Evolutionary conservation across 1,284 basidiomycete genomes (phyloP).

Genomic region (Papiliotrema flavescens): DNA sequence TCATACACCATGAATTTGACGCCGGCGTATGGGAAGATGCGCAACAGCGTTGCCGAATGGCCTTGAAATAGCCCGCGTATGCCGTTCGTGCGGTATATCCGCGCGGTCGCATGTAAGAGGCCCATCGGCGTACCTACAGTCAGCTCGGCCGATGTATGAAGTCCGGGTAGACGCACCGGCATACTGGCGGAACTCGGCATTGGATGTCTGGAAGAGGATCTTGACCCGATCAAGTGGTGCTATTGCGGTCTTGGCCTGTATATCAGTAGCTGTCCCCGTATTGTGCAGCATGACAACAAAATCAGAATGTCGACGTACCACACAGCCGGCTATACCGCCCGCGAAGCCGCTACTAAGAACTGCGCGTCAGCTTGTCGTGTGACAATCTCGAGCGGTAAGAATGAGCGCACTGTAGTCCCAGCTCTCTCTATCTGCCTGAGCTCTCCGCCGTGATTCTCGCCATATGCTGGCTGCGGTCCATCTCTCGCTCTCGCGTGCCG

Average conservation of each 20-base stretch:
- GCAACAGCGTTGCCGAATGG: slow-evolving; percentile 77
- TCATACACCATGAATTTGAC: slow-evolving; percentile 99
- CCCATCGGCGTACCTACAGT: slow-evolving; percentile 50
- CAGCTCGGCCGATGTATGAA: neutral
- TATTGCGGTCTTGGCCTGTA: slow-evolving; percentile 90
- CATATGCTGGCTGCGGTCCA: slow-evolving; percentile 29
- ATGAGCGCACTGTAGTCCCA: slow-evolving; percentile 59
- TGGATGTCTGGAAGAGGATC: slow-evolving; percentile 97
- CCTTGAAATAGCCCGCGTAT: slow-evolving; percentile 85
- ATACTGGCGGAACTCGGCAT: slow-evolving; percentile 91
- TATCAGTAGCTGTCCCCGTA: slow-evolving; percentile 1
- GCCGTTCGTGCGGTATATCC: slow-evolving; percentile 73
- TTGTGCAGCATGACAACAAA: no score
- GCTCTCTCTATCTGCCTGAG: slow-evolving; percentile 61
- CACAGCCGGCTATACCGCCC: slow-evolving; percentile 88
- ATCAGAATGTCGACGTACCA: slow-evolving; percentile 58
- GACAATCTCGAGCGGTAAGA: neutral
- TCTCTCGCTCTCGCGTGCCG: slow-evolving; percentile 18
- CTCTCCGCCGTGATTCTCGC: slow-evolving; percentile 53
- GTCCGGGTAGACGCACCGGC: slow-evolving; percentile 57
- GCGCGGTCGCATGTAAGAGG: slow-evolving; percentile 71
- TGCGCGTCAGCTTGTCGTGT: slow-evolving; percentile 16
- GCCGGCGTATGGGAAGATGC: slow-evolving; percentile 89
- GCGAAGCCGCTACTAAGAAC: slow-evolving; percentile 63
- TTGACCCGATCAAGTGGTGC: slow-evolving; percentile 98